Percentiles rank a stretch among this genome's conserved stretches.
phyloP scores from a whole-genome alignment of 2,329 filamentous ascomycete genomes.

The Eutypa lata region DNA sequence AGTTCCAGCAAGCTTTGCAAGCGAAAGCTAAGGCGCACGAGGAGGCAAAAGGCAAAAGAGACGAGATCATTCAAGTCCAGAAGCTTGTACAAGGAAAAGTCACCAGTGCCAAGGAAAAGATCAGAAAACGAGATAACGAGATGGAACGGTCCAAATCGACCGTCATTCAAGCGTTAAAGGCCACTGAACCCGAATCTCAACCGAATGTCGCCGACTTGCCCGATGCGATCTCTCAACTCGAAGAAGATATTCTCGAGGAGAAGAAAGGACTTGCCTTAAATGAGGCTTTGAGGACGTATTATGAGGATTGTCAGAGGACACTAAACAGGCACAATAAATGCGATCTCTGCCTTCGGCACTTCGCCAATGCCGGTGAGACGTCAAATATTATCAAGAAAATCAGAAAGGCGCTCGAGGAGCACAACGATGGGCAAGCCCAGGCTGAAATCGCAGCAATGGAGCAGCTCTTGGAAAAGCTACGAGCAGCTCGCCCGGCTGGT shows the following conservation, averaged over 20 bases:
- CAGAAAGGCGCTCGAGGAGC: slow-evolving; percentile 58
- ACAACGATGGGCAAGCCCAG: slow-evolving; percentile 60
- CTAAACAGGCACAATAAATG: slow-evolving; percentile 70
- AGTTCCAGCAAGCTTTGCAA: slow-evolving; percentile 63
- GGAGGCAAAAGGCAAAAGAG: slow-evolving; percentile 67
- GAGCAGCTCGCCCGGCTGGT: slow-evolving; percentile 63
- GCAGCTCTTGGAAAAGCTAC: slow-evolving; percentile 54
- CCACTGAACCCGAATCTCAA: slow-evolving; percentile 36
- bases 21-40: slow-evolving; percentile 55
- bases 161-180: slow-evolving; percentile 47
- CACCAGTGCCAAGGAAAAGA: slow-evolving; percentile 60
- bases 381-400: slow-evolving; percentile 67
- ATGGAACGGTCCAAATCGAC: slow-evolving; percentile 57
- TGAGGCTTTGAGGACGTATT: slow-evolving; percentile 69
- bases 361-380: slow-evolving; percentile 59
- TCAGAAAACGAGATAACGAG: slow-evolving; percentile 63
- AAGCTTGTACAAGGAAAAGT: slow-evolving; percentile 75
- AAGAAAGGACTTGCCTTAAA: slow-evolving; percentile 68
- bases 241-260: slow-evolving; percentile 57
- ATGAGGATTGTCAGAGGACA: slow-evolving; percentile 62
- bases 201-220: slow-evolving; percentile 52
- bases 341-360: slow-evolving; percentile 69
- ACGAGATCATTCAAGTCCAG: slow-evolving; percentile 67
- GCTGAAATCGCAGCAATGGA: slow-evolving; percentile 53
- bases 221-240: slow-evolving; percentile 45